Conservation (phyloP, 306 rosid genomes). For the Rosa chinensis region DNA sequence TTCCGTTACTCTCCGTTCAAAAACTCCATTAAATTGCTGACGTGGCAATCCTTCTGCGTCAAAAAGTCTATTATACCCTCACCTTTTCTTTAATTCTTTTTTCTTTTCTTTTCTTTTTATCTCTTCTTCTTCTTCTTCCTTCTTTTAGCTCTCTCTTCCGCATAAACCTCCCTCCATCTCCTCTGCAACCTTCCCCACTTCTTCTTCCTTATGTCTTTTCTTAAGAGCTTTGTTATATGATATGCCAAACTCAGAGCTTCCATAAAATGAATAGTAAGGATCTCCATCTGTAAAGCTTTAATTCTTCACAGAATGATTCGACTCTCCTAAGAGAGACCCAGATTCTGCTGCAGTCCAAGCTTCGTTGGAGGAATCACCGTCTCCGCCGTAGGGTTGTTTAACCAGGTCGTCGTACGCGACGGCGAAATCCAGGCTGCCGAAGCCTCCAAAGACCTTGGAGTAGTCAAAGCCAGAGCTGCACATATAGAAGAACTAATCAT, state of each 20-base stretch:
- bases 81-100: no score
- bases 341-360: slow-evolving; percentile 83
- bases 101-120: no score
- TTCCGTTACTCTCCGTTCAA: no score
- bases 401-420: slow-evolving; percentile 64
- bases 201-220: slow-evolving; percentile 26
- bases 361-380: slow-evolving; percentile 51
- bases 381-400: slow-evolving; percentile 26
- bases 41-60: no score
- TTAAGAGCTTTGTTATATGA: slow-evolving; percentile 55
- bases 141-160: no score
- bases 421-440: slow-evolving; percentile 52
- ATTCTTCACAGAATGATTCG: slow-evolving; percentile 54
- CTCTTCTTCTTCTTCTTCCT: no score
- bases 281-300: slow-evolving; percentile 45
- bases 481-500: no score
- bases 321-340: slow-evolving; percentile 48
- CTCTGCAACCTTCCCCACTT: no score
- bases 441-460: slow-evolving; percentile 69
- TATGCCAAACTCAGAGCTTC: slow-evolving; percentile 57
- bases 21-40: no score
- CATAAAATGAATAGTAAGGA: slow-evolving; percentile 48
- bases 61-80: no score
- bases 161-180: no score
- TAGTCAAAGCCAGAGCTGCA: slow-evolving; percentile 55